Evolutionary conservation across 192 early-diverging fungal species (phyloP).

Genomic region (Linnemannia zychae): DNA sequence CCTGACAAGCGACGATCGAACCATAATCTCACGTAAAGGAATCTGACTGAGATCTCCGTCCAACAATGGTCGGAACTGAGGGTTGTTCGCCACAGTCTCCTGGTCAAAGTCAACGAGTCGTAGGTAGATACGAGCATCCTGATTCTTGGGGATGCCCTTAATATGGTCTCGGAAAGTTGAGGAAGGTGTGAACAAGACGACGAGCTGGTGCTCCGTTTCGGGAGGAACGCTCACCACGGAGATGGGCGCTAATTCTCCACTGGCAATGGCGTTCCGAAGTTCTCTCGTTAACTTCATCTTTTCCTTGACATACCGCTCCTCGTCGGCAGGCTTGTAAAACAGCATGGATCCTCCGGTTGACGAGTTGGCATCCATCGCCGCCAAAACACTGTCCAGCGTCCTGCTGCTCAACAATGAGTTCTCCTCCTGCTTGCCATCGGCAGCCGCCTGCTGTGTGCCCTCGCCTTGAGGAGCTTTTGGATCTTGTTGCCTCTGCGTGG

Average conservation of each 20-base stretch:
- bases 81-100: slow-evolving; percentile 74
- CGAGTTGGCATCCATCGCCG: slow-evolving; percentile 73
- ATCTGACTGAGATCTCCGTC: slow-evolving; percentile 69
- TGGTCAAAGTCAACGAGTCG: slow-evolving; percentile 89
- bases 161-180: slow-evolving; percentile 69
- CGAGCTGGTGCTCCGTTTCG: slow-evolving; percentile 73
- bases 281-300: slow-evolving; percentile 78
- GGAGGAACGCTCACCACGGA: slow-evolving; percentile 74
- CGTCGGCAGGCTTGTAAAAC: slow-evolving; percentile 76
- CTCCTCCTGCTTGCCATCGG: neutral
- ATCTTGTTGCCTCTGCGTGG: slow-evolving; percentile 31
- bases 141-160: slow-evolving; percentile 81
- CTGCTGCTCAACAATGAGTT: slow-evolving; percentile 20
- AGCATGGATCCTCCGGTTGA: slow-evolving; percentile 66
- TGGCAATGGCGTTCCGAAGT: slow-evolving; percentile 78
- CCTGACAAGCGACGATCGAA: slow-evolving; percentile 86
- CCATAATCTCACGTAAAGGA: slow-evolving; percentile 92
- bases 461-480: slow-evolving; percentile 14
- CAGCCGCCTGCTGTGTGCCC: neutral
- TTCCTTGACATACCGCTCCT: slow-evolving; percentile 82
- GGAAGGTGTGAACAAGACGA: slow-evolving; percentile 81
- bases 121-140: slow-evolving; percentile 88
- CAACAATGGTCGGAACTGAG: slow-evolving; percentile 83
- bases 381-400: slow-evolving; percentile 72
- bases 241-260: slow-evolving; percentile 75